Conservation (phyloP, 75 land plant species). For the Cupressus sempervirens region DNA sequence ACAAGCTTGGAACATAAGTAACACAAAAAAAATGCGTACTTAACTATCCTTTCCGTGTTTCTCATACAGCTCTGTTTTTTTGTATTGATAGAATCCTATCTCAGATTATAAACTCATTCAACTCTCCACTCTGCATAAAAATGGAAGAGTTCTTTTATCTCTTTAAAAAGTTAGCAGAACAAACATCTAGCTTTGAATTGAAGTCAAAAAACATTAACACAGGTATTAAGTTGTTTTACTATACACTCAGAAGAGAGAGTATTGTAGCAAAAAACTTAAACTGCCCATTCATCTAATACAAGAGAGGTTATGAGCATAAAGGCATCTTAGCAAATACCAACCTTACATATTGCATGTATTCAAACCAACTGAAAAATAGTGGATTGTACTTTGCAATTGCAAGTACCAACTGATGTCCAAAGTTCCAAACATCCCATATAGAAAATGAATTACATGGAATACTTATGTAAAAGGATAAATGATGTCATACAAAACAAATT, state of each 20-base stretch:
- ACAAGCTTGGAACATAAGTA: neutral
- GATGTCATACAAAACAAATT: neutral
- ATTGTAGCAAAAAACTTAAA: neutral
- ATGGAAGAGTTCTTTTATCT: neutral
- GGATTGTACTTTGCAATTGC: neutral
- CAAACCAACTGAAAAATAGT: neutral
- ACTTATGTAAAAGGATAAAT: neutral
- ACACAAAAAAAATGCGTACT: no score
- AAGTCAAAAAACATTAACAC: neutral
- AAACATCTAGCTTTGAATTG: neutral
- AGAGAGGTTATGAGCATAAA: neutral
- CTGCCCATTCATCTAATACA: neutral
- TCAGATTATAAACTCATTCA: neutral
- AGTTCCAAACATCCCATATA: neutral
- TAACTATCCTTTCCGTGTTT: no score
- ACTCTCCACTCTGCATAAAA: neutral
- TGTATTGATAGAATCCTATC: neutral
- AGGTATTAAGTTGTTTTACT: neutral
- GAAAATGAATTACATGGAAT: neutral
- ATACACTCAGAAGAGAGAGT: no score
- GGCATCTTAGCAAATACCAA: neutral
- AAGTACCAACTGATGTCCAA: neutral
- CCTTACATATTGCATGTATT: neutral
- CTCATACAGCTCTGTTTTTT: no score
- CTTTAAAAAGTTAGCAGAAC: neutral